These are phyloP conservation scores for Comarum palustre DNA, from an alignment of 306 rosid species.

Conservation along the genomic window DNA sequence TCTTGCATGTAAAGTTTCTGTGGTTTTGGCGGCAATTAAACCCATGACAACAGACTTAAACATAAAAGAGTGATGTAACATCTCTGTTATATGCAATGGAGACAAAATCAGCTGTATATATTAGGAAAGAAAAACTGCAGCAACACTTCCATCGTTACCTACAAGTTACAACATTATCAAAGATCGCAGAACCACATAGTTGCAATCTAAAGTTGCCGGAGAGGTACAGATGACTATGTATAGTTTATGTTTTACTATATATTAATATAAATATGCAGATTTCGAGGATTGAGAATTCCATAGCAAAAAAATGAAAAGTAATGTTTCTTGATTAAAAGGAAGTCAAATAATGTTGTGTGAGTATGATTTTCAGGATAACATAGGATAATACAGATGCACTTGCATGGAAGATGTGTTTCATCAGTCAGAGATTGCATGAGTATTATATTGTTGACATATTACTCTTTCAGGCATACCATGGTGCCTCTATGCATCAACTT, in stretches of 20 bases:
- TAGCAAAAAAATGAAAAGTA: neutral
- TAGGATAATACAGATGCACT: neutral
- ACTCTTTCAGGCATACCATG: neutral
- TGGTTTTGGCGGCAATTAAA: slow-evolving; percentile 75
- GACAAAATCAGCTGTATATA: slow-evolving; percentile 13
- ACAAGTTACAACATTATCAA: slow-evolving; percentile 1
- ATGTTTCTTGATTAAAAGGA: neutral
- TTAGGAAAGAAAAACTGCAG: slow-evolving; percentile 1
- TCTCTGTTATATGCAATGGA: neutral
- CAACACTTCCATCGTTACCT: neutral
- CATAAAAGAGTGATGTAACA: slow-evolving; percentile 39
- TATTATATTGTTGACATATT: neutral
- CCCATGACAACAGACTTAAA: slow-evolving; percentile 46
- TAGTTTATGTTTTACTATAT: neutral
- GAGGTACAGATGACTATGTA: slow-evolving; percentile 7
- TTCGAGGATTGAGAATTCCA: neutral
- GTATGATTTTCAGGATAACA: neutral
- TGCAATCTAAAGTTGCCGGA: neutral
- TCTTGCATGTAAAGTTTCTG: slow-evolving; percentile 74
- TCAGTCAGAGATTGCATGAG: neutral
- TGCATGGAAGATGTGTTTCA: slow-evolving; percentile 12
- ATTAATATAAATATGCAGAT: neutral
- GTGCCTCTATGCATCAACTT: neutral
- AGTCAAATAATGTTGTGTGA: neutral
- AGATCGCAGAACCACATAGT: slow-evolving; percentile 1